These are phyloP conservation scores for Thuidium tamariscinum DNA, from an alignment of 225 moss, liverwort and hornwort species.

Conservation along the genomic window DNA sequence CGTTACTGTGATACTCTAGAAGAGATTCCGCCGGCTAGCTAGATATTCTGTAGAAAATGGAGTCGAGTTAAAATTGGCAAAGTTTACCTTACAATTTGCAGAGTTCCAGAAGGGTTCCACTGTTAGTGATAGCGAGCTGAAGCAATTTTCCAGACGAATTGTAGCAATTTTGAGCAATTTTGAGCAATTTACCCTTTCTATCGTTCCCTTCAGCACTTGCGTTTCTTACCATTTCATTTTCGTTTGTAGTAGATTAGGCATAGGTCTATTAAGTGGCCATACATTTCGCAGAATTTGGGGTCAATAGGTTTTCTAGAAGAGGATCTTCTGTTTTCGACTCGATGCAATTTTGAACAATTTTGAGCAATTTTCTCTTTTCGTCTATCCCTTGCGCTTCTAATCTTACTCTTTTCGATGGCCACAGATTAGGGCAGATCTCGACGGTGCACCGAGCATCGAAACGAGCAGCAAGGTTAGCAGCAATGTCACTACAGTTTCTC, in stretches of 20 bases:
- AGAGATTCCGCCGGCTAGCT: background rate
- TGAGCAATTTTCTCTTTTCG: background rate
- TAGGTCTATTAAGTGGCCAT: background rate
- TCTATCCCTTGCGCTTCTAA: background rate
- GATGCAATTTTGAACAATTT: background rate
- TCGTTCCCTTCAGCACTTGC: background rate
- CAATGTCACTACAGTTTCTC: background rate
- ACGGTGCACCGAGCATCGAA: slow-evolving; percentile 7
- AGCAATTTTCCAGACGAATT: background rate
- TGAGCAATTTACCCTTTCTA: background rate
- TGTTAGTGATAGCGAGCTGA: background rate
- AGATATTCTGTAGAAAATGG: background rate
- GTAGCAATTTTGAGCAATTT: background rate
- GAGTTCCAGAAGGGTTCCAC: background rate
- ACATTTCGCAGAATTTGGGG: background rate
- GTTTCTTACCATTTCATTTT: background rate
- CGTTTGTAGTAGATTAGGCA: background rate
- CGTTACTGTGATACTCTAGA: background rate
- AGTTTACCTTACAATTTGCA: background rate
- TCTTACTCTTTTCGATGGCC: background rate
- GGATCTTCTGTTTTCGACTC: background rate
- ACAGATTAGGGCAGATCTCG: slow-evolving; percentile 25
- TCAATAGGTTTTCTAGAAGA: background rate
- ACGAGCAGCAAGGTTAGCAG: slow-evolving; percentile 18
- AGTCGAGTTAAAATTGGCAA: background rate